Evolutionary conservation across 192 early-diverging fungal species (phyloP).

Genomic region (Glomus cerebriforme): DNA sequence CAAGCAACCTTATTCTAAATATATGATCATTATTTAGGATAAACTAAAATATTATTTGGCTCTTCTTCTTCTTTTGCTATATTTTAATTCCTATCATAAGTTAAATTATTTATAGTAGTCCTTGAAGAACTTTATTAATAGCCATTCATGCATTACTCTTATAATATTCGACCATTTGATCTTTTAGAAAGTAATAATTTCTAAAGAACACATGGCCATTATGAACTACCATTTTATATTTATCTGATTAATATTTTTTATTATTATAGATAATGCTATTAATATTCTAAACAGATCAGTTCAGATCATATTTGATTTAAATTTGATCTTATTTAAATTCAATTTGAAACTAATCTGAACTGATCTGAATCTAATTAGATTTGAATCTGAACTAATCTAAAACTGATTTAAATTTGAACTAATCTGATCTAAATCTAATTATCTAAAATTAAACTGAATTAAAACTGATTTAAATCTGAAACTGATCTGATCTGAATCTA

Average conservation of each 20-base stretch:
- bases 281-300: no score
- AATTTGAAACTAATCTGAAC: no score
- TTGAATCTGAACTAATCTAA: no score
- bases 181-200: slow-evolving; percentile 18
- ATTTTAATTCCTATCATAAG: neutral
- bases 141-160: neutral
- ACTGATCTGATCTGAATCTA: no score
- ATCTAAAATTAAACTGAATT: no score
- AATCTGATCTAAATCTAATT: no score
- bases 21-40: slow-evolving; percentile 9
- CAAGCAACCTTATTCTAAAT: slow-evolving; percentile 26
- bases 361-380: no score
- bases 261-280: slow-evolving; percentile 8
- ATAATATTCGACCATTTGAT: slow-evolving; percentile 21
- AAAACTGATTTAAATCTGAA: no score
- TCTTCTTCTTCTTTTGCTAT: neutral
- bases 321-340: no score
- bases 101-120: neutral
- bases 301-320: no score
- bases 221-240: slow-evolving; percentile 14
- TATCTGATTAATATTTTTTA: slow-evolving; percentile 19
- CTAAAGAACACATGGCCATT: neutral
- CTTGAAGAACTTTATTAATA: slow-evolving; percentile 25
- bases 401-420: no score
- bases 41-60: slow-evolving; percentile 17